A percentile compares a stretch with the other conserved stretches of the same genome.
phyloP scores from a whole-genome alignment of 2,329 filamentous ascomycete species.

The Fonsecaea multimorphosa region DNA sequence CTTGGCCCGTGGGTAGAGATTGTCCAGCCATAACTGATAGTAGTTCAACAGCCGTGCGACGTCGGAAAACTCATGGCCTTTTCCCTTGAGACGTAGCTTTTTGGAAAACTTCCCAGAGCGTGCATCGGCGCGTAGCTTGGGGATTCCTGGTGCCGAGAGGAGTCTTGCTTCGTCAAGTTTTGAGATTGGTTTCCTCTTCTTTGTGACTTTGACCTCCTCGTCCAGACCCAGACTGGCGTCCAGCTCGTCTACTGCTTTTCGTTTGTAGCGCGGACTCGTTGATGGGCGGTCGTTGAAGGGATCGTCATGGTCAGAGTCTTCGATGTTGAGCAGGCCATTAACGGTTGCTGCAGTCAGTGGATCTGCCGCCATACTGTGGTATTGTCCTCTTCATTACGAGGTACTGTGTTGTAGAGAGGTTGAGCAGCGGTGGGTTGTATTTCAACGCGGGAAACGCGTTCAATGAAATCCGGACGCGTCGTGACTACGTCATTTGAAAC shows the following conservation, averaged over 20 bases:
- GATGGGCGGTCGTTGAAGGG: constrained; percentile 39
- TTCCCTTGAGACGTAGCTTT: constrained; percentile 72
- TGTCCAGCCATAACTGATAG: constrained; percentile 96
- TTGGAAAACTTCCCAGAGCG: constrained; percentile 33
- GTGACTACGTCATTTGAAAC: constrained; percentile 30
- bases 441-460: not conserved
- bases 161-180: constrained; percentile 87
- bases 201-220: constrained; percentile 81
- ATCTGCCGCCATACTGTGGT: constrained; percentile 35
- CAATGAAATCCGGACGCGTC: not conserved
- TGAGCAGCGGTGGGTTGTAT: not conserved
- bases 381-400: not conserved
- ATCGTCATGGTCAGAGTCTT: constrained; percentile 55
- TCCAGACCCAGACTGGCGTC: constrained; percentile 75
- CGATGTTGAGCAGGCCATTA: constrained; percentile 78
- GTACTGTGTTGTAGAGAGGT: not conserved
- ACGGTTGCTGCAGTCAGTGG: constrained; percentile 54
- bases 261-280: constrained; percentile 42
- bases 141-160: constrained; percentile 82
- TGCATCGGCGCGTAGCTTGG: constrained; percentile 67
- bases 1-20: constrained; percentile 91
- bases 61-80: constrained; percentile 94
- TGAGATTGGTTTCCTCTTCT: constrained; percentile 75
- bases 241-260: constrained; percentile 57
- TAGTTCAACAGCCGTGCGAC: constrained; percentile 80